A percentile compares a stretch with the other conserved stretches of the same genome.
Evolutionary conservation across 2,329 filamentous ascomycete species (phyloP).

Genomic region (Macrophomina tecta): DNA sequence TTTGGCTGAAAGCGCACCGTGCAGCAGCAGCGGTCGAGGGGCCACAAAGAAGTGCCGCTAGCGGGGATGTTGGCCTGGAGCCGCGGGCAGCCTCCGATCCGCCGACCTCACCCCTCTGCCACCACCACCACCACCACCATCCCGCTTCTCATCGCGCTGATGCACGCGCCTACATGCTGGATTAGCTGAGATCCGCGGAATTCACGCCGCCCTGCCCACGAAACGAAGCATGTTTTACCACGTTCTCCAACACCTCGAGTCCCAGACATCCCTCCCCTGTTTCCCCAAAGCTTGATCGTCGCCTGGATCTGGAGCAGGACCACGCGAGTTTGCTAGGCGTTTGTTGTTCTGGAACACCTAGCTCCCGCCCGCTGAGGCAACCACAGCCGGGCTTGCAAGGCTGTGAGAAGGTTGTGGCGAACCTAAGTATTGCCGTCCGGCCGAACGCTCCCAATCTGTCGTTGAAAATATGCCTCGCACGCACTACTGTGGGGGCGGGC

Average conservation of each 20-base stretch:
- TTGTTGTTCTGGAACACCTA: conserved; percentile 1
- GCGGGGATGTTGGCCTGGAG: conserved; percentile 1
- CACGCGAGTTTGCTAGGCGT: neutral
- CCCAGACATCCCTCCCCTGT: conserved; percentile 18
- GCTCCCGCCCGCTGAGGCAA: neutral
- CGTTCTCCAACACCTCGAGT: conserved; percentile 18
- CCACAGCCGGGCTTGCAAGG: conserved; percentile 6
- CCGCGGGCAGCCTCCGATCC: conserved; percentile 3
- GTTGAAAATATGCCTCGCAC: neutral
- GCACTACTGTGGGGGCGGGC: neutral
- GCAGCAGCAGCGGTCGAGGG: neutral
- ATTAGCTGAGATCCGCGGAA: too few species aligned
- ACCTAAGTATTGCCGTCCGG: conserved; percentile 6
- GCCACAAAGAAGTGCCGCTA: neutral
- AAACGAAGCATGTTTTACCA: conserved; percentile 19
- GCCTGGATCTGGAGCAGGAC: neutral
- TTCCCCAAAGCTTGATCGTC: conserved; percentile 20
- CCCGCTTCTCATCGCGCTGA: neutral
- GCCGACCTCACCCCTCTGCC: conserved; percentile 1
- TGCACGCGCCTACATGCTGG: conserved; percentile 7
- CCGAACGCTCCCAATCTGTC: conserved; percentile 1
- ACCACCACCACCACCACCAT: neutral
- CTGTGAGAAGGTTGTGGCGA: conserved; percentile 11
- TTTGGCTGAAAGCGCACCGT: neutral
- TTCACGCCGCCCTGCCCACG: neutral